A percentile compares a stretch with the other conserved stretches of the same genome.
Evolutionary conservation across 2,329 filamentous ascomycete species (phyloP).

Genomic region (Ceratocystis papillata): DNA sequence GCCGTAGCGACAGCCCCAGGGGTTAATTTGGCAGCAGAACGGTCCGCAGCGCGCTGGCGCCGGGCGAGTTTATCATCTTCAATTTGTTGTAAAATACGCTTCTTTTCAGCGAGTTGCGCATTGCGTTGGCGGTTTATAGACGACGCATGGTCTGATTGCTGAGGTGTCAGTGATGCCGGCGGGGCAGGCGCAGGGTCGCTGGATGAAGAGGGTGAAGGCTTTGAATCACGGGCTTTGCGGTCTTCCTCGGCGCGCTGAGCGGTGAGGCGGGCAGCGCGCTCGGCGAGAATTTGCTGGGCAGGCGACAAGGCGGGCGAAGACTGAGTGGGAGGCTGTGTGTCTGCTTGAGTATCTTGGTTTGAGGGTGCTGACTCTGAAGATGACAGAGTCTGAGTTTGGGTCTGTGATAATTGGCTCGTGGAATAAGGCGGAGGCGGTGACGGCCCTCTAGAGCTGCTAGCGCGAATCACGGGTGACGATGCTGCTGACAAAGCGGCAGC

Average conservation of each 20-base stretch:
- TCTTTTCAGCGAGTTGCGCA: slow-evolving; percentile 47
- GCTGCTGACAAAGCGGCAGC: slow-evolving; percentile 25
- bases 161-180: slow-evolving; percentile 3
- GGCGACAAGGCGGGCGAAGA: neutral
- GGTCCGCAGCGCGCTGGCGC: slow-evolving; percentile 38
- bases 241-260: slow-evolving; percentile 31
- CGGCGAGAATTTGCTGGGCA: slow-evolving; percentile 36
- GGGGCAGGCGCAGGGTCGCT: slow-evolving; percentile 28
- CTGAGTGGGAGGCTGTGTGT: neutral
- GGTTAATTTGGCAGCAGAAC: slow-evolving; percentile 28
- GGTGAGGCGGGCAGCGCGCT: slow-evolving; percentile 40
- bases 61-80: slow-evolving; percentile 65
- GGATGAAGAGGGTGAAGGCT: slow-evolving; percentile 29
- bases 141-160: slow-evolving; percentile 39
- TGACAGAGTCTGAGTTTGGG: slow-evolving; percentile 21
- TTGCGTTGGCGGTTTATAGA: slow-evolving; percentile 52
- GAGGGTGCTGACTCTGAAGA: slow-evolving; percentile 24
- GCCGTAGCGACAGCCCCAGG: slow-evolving; percentile 29
- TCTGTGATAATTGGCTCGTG: slow-evolving; percentile 22
- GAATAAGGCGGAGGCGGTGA: slow-evolving; percentile 25
- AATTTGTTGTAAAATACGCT: slow-evolving; percentile 62
- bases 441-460: slow-evolving; percentile 23
- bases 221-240: slow-evolving; percentile 28
- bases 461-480: slow-evolving; percentile 23
- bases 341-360: neutral